A percentile compares a stretch with the other conserved stretches of the same genome.
Evolutionary conservation across 2,329 filamentous ascomycete genomes (phyloP).

Genomic region (Ophioceras dolichostomum): DNA sequence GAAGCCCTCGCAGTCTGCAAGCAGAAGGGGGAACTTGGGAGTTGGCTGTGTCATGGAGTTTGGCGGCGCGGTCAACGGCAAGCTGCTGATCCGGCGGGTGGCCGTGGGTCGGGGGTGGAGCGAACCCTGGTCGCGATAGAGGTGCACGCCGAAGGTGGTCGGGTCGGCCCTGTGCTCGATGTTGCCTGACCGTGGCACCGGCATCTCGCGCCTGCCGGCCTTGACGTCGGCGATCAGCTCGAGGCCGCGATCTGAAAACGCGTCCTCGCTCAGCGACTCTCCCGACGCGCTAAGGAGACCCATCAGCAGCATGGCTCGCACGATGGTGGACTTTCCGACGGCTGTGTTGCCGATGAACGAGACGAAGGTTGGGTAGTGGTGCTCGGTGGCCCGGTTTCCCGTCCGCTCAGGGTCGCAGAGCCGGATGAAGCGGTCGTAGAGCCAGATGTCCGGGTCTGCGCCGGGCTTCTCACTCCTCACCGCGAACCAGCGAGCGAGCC

Average conservation of each 20-base stretch:
- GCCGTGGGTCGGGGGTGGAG: too few species aligned
- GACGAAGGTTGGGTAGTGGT: constrained; percentile 11
- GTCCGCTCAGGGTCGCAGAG: constrained; percentile 5
- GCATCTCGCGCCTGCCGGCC: constrained; percentile 4
- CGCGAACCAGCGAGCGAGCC: not conserved
- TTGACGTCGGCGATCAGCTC: constrained; percentile 2
- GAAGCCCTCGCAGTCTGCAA: constrained; percentile 12
- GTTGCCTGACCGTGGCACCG: constrained; percentile 6
- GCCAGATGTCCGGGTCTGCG: not conserved
- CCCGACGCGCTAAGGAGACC: constrained; percentile 4
- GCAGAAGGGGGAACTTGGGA: constrained; percentile 8
- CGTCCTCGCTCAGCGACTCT: not conserved
- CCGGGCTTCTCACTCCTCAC: not conserved
- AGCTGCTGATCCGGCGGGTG: not conserved
- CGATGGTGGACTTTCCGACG: constrained; percentile 10
- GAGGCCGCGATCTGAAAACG: too few species aligned
- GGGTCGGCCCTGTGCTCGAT: constrained; percentile 7
- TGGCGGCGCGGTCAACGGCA: too few species aligned
- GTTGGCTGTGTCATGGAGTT: too few species aligned
- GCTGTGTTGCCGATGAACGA: constrained; percentile 12
- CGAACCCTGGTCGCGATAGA: constrained; percentile 8
- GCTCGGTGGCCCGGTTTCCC: constrained; percentile 3
- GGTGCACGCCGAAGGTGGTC: constrained; percentile 10
- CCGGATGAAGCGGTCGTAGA: constrained; percentile 6
- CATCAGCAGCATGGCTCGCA: constrained; percentile 10